These are phyloP conservation scores for Alternaria sp. DNA, from an alignment of 2,329 filamentous ascomycete genomes.

Conservation along the genomic window DNA sequence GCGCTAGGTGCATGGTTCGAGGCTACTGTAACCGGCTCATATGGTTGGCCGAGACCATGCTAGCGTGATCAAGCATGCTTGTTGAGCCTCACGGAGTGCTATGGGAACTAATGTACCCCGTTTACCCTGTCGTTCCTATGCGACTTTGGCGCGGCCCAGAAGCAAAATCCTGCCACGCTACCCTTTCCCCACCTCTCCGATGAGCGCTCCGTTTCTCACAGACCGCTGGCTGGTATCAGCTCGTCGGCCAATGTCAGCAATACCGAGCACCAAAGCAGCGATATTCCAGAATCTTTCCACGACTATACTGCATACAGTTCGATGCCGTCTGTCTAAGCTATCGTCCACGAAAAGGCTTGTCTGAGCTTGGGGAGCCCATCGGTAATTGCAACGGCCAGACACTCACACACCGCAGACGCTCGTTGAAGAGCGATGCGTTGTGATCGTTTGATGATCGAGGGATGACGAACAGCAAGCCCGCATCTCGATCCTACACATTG, in stretches of 20 bases:
- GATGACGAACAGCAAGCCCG: not conserved
- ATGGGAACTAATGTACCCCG: conserved; percentile 39
- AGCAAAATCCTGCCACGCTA: conserved; percentile 31
- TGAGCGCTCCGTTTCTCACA: conserved; percentile 15
- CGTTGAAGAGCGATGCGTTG: not conserved
- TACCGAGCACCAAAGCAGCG: conserved; percentile 4
- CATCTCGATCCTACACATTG: not conserved
- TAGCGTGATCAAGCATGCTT: conserved; percentile 31
- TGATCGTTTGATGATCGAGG: not conserved
- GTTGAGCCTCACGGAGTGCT: conserved; percentile 36
- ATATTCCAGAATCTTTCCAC: conserved; percentile 30
- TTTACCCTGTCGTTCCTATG: conserved; percentile 20
- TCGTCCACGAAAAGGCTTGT: conserved; percentile 4
- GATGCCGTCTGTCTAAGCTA: conserved; percentile 1
- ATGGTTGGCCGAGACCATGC: conserved; percentile 25
- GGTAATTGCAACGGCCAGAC: not conserved
- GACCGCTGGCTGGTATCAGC: conserved; percentile 15
- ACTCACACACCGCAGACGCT: not conserved
- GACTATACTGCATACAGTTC: conserved; percentile 6
- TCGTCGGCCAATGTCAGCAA: conserved; percentile 5
- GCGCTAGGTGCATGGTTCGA: conserved; percentile 9
- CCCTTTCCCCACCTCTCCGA: conserved; percentile 16
- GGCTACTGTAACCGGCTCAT: conserved; percentile 12
- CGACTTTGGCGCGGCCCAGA: conserved; percentile 30
- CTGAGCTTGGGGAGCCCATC: conserved; percentile 1